Evolutionary conservation across 2,329 filamentous ascomycete genomes (phyloP).

Genomic region (Exserohilum rostratum): DNA sequence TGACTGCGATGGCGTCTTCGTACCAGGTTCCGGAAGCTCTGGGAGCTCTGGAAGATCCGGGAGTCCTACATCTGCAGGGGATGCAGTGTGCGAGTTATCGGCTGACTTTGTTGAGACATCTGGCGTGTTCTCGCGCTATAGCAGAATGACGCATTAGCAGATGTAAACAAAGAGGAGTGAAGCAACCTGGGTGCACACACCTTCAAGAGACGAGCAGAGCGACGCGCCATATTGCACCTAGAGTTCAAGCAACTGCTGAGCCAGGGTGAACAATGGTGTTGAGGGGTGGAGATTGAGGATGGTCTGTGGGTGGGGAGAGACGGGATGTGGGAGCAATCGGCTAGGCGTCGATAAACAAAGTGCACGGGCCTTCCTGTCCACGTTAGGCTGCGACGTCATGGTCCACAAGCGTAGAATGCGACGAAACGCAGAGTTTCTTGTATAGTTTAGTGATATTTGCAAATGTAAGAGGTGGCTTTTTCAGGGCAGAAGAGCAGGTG

Average conservation of each 20-base stretch:
- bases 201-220: constrained; percentile 47
- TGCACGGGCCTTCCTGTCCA: constrained; percentile 16
- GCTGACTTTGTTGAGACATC: constrained; percentile 21
- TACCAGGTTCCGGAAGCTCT: constrained; percentile 25
- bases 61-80: constrained; percentile 29
- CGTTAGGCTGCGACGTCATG: constrained; percentile 19
- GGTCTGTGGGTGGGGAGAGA: constrained; percentile 34
- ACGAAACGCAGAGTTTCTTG: neutral
- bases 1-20: constrained; percentile 28
- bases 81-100: constrained; percentile 39
- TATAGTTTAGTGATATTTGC: neutral
- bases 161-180: constrained; percentile 33
- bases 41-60: constrained; percentile 29
- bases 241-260: constrained; percentile 1
- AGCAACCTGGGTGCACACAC: constrained; percentile 24
- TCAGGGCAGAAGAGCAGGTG: too few relatives aligned
- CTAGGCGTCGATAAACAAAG: constrained; percentile 29
- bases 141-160: constrained; percentile 24
- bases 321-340: constrained; percentile 15
- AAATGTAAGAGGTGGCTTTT: neutral
- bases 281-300: constrained; percentile 24
- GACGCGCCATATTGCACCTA: constrained; percentile 41
- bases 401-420: neutral
- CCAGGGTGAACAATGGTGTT: constrained; percentile 13
- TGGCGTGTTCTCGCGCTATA: constrained; percentile 36